phyloP scores from a whole-genome alignment of 495 filamentous ascomycete species.

The Glutinoglossum americanum region DNA sequence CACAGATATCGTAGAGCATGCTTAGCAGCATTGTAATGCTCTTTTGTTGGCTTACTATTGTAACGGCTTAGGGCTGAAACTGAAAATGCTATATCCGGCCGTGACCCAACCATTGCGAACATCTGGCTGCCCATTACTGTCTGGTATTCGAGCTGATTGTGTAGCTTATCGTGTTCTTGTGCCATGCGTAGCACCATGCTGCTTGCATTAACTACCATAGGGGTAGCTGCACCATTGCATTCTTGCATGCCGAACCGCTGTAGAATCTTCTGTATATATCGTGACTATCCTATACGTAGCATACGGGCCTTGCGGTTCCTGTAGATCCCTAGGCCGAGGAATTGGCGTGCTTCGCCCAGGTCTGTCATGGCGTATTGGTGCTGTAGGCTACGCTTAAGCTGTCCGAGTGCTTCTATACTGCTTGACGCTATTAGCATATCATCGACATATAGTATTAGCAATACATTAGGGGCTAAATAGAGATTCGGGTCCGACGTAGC shows the following conservation, averaged over 20 bases:
- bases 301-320: not conserved
- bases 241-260: not conserved
- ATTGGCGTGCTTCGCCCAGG: not conserved
- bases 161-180: too few relatives aligned
- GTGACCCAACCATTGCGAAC: not conserved
- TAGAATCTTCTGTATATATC: not conserved
- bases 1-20: slow-evolving; percentile 9
- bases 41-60: not conserved
- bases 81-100: not conserved
- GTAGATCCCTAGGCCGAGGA: not conserved
- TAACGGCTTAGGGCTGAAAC: not conserved
- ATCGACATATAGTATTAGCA: not conserved
- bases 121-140: not conserved
- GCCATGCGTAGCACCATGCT: not conserved
- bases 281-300: not conserved
- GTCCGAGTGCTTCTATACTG: not conserved
- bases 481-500: not conserved
- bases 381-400: not conserved
- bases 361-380: not conserved
- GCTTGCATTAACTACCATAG: slow-evolving; percentile 1
- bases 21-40: slow-evolving; percentile 5
- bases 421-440: not conserved
- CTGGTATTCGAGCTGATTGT: not conserved
- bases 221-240: not conserved
- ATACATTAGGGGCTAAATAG: not conserved